Conservation (phyloP, 2,329 filamentous ascomycete genomes). For the Teratosphaeria pseudoeucalypti region DNA sequence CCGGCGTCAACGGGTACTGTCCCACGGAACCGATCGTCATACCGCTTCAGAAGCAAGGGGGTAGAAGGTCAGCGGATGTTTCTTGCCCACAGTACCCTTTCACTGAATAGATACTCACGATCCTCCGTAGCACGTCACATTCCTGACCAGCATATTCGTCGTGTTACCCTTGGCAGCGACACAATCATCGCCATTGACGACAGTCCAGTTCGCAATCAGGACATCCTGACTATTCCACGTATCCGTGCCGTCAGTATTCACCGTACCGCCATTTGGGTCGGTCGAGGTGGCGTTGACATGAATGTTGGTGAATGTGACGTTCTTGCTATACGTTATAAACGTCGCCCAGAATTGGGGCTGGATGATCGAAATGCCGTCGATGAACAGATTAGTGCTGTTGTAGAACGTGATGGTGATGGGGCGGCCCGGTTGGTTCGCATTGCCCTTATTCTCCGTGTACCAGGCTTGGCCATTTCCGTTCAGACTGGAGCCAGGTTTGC, state of each 20-base stretch:
- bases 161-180: constrained; percentile 48
- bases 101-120: constrained; percentile 29
- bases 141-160: constrained; percentile 37
- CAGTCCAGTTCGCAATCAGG: constrained; percentile 41
- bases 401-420: constrained; percentile 44
- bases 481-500: constrained; percentile 41
- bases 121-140: constrained; percentile 36
- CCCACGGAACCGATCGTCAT: constrained; percentile 37
- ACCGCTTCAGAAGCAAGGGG: constrained; percentile 2
- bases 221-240: constrained; percentile 43
- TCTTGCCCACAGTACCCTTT: constrained; percentile 42
- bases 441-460: constrained; percentile 23
- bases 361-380: constrained; percentile 31
- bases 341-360: constrained; percentile 14
- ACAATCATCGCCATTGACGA: constrained; percentile 45
- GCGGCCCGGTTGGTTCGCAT: constrained; percentile 19
- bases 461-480: constrained; percentile 51
- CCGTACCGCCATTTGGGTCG: constrained; percentile 5
- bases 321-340: constrained; percentile 2
- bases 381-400: constrained; percentile 35
- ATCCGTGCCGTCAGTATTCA: constrained; percentile 42
- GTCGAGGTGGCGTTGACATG: constrained; percentile 41
- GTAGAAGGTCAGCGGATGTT: constrained; percentile 18
- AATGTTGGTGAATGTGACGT: constrained; percentile 26
- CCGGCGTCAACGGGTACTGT: constrained; percentile 33